phyloP scores from a whole-genome alignment of 257 asterid genomes.

The Galeopsis tetrahit region DNA sequence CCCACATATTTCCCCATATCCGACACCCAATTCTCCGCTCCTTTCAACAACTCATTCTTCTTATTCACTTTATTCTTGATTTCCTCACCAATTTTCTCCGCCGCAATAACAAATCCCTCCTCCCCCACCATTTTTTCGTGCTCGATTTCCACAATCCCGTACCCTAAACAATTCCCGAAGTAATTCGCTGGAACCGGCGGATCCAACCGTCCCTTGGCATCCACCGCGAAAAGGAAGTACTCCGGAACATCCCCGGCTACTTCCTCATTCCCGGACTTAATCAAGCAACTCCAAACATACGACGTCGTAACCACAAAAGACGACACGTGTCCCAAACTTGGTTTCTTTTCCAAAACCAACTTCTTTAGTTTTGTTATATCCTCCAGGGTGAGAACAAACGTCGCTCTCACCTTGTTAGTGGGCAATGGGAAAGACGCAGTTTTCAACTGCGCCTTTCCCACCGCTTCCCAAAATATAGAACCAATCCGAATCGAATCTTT shows the following conservation, averaged over 20 bases:
- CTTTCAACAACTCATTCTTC: constrained; percentile 15
- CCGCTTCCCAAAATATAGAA: constrained; percentile 30
- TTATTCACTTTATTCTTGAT: constrained; percentile 30
- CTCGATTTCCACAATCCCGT: neutral
- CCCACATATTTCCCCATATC: constrained; percentile 10
- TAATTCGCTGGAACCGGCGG: constrained; percentile 33
- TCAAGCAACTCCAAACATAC: constrained; percentile 39
- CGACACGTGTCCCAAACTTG: constrained; percentile 14
- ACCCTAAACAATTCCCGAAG: constrained; percentile 42
- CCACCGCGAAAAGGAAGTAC: constrained; percentile 33
- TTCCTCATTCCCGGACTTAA: constrained; percentile 32
- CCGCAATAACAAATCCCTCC: constrained; percentile 37
- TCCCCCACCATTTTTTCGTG: constrained; percentile 32
- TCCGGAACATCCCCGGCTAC: neutral
- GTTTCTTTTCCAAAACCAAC: constrained; percentile 23
- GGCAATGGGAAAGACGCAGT: constrained; percentile 29
- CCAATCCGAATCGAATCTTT: constrained; percentile 32
- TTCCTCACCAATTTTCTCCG: constrained; percentile 32
- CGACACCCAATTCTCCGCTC: constrained; percentile 33
- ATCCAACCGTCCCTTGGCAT: constrained; percentile 28
- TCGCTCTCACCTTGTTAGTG: constrained; percentile 39
- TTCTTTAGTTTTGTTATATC: constrained; percentile 40
- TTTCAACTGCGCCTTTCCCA: constrained; percentile 15
- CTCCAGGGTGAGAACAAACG: constrained; percentile 24
- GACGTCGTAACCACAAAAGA: constrained; percentile 37